Conservation (phyloP, 148 eudicot genomes). For the Silene conica region DNA sequence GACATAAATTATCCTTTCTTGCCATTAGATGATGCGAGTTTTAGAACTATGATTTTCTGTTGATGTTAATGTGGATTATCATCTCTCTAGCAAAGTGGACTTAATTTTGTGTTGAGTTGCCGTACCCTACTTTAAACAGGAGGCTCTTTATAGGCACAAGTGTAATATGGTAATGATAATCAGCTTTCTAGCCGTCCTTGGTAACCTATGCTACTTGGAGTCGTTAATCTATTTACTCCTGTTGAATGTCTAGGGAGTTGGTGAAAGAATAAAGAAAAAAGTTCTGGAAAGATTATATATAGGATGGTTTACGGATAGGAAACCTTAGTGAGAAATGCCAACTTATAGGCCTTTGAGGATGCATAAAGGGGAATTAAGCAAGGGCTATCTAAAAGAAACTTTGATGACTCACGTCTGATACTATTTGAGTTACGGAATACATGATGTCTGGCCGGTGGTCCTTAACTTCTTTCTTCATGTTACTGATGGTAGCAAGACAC, state of each 20-base stretch:
- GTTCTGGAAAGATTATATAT: background rate
- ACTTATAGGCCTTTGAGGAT: background rate
- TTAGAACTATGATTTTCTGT: background rate
- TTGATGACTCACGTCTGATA: background rate
- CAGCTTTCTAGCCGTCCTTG: too few species aligned
- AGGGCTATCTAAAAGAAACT: background rate
- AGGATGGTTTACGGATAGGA: background rate
- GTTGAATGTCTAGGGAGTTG: background rate
- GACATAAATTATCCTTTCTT: background rate
- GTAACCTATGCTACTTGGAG: background rate
- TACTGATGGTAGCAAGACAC: background rate
- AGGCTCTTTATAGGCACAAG: background rate
- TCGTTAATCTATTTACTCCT: background rate
- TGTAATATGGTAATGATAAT: too few species aligned
- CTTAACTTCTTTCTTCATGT: background rate
- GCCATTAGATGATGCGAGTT: background rate
- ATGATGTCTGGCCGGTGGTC: background rate
- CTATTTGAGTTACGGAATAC: background rate
- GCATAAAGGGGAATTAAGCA: background rate
- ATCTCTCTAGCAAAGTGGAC: background rate
- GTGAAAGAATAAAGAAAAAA: too few species aligned
- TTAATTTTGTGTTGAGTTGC: too few species aligned
- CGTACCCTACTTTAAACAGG: background rate
- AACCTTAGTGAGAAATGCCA: background rate
- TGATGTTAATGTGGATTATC: background rate